Evolutionary conservation across 257 asterid genomes (phyloP), one percentile per base, ranked within the genome.

Genomic region (Fraxinus quadrangulata): DNA sequence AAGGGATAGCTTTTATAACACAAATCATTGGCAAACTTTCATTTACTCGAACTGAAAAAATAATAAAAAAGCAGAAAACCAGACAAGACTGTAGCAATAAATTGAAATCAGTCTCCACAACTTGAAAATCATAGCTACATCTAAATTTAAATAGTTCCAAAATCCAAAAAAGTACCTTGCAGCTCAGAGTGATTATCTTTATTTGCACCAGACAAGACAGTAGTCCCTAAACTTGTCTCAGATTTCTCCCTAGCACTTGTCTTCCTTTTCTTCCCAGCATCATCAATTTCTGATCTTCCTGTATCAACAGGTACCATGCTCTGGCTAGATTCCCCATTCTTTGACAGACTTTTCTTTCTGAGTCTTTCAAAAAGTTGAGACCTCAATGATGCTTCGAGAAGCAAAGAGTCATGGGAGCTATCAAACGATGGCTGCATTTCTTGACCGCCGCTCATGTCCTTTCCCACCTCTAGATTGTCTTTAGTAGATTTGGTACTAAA

Each of bases 331-430:
- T 37, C 79, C 67, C 66, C 59, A 76, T 81, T 83, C 77, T 72
- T 78, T 39, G 85, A 63, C 77, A 87, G 70, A 68, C 82, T 70
- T 81, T 78, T 85, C 70, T 14, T 78, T 75, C 73, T 77, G 24
- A 87, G 75, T 74, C 82, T 87, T 81, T 85, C 85, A 77, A 85
- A 74, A 9, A 87, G 90, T 80, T 87, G 88, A 78, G 90, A 83
- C 80, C 89, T 82, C 78, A 87, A 79, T 67, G 89, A 77, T 59
- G 89, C 91, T 81, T 87, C 91, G 6, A 87, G 91, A 76, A 83
- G 85, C 73, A 87, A 74, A 72, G 86, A 81, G 76, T 87, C 87
- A 42, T 77, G 86, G 66, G 84, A 79, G 67, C 72, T 68, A 70
- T 75, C 71, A 67, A 72, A 16, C 5, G 77, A 59, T 61, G 67